Evolutionary conservation across 2,329 filamentous ascomycete genomes (phyloP).

Genomic region (Fusarium sp.): DNA sequence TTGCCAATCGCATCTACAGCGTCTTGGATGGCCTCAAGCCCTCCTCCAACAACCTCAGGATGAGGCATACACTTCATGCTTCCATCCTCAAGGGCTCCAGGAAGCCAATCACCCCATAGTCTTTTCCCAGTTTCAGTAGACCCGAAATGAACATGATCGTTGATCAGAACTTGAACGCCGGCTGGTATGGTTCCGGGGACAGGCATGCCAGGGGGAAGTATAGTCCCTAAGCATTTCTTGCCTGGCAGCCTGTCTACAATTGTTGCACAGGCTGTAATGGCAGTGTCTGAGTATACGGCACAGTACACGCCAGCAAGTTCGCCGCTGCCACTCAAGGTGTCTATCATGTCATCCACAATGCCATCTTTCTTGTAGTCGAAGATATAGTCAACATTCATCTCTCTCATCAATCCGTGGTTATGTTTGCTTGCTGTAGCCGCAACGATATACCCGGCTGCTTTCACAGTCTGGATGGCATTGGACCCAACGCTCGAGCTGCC

Average conservation of each 20-base stretch:
- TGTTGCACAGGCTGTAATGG: background rate
- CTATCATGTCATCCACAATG: background rate
- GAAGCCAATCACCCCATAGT: background rate
- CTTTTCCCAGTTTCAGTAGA: background rate
- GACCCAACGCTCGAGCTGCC: background rate
- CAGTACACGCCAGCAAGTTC: background rate
- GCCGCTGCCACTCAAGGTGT: accelerated
- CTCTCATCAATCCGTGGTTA: background rate
- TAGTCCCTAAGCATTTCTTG: background rate
- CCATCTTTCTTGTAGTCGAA: background rate
- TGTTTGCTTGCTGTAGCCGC: background rate
- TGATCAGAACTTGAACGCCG: background rate
- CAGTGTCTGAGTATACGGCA: background rate
- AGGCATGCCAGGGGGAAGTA: background rate
- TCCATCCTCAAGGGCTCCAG: background rate
- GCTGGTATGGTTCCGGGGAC: background rate
- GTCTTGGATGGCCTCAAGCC: background rate
- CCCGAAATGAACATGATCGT: background rate
- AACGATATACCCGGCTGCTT: background rate
- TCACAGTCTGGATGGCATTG: background rate
- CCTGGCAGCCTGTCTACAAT: background rate
- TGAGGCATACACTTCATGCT: background rate
- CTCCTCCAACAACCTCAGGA: background rate
- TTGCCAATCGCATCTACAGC: background rate
- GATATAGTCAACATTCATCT: background rate